Evolutionary conservation across 768 basidiomycete genomes (phyloP), one percentile per base, ranked within the genome.

Genomic region (Russula sp.): DNA sequence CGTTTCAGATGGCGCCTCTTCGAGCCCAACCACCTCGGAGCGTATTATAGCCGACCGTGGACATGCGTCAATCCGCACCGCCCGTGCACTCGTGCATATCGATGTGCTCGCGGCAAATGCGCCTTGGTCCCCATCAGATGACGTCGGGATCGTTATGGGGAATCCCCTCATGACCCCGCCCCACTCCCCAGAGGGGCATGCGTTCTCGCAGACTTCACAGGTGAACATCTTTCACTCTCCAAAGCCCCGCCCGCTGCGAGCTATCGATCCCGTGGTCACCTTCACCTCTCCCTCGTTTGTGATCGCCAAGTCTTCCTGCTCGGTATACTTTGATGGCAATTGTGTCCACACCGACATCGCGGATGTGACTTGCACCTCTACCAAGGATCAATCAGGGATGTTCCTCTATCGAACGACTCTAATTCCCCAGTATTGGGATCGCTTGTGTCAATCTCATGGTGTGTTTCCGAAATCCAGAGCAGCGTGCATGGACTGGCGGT

Each of bases 211-310:
- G 22, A 45, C 57, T 10, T 59, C 62, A 0, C 62, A 63, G 41
- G 66, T 65, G 36, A 65, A 68, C 64, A 65, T 64, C 63, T 66
- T 70, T 53, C 65, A 69, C 64, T 67, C 67, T 25, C 61, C 65
- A 18, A 67, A 75, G 41, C 76, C 83, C 43, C 85, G 86, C 36
- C 79, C 76, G 25, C 74, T 89, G 56, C 73, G 73, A 11, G 73
- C 77, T 47, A 87, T 89, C 65, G 84, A 89, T 67, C 85, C 86
- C 0, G 83, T 83, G 2, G 77, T 89, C 32, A 84, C 87, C 20
- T 83, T 89, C 65, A 69, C 81, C 36, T 81, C 85, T 5, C 77
- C 72, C 2, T 72, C 76, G 2, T 67, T 75, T 5, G 74, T 85
- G 38, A 69, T 73, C 10, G 84, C 84, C 34, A 76, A 77, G 35